Percentiles rank a stretch among this genome's conserved stretches.
Evolutionary conservation across 2,329 filamentous ascomycete genomes (phyloP).

Genomic region (Allantophomopsis cytisporea): DNA sequence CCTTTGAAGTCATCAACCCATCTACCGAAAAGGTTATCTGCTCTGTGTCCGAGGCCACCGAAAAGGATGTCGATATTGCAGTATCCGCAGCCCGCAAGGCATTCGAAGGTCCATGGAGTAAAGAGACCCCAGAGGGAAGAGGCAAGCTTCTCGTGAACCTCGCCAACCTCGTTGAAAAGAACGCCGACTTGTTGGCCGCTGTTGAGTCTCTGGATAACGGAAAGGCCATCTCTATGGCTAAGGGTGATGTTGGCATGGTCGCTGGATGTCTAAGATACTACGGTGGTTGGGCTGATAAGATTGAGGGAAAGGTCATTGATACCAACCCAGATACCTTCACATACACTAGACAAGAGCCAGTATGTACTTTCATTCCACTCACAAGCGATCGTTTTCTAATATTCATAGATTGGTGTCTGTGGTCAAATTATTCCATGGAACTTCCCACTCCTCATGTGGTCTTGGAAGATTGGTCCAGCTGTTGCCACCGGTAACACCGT

Average conservation of each 20-base stretch:
- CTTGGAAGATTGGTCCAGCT: slow-evolving; percentile 54
- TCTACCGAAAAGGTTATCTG: slow-evolving; percentile 72
- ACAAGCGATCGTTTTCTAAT: no score
- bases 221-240: slow-evolving; percentile 66
- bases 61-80: slow-evolving; percentile 74
- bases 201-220: slow-evolving; percentile 85
- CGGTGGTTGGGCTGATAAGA: slow-evolving; percentile 61
- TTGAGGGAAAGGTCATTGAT: slow-evolving; percentile 55
- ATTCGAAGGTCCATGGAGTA: slow-evolving; percentile 61
- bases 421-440: slow-evolving; percentile 66
- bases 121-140: slow-evolving; percentile 56
- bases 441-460: slow-evolving; percentile 52
- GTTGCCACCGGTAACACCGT: slow-evolving; percentile 45
- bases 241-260: slow-evolving; percentile 57
- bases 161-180: slow-evolving; percentile 68
- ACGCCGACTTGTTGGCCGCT: slow-evolving; percentile 61
- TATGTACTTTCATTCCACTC: slow-evolving; percentile 25
- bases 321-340: slow-evolving; percentile 50
- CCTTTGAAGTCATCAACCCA: slow-evolving; percentile 87
- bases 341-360: slow-evolving; percentile 54
- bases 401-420: slow-evolving; percentile 42
- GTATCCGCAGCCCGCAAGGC: slow-evolving; percentile 78
- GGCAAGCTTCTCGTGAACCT: slow-evolving; percentile 61
- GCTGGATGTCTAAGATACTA: slow-evolving; percentile 71
- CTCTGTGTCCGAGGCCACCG: slow-evolving; percentile 71